Percentiles rank a stretch among this genome's conserved stretches.
Evolutionary conservation across 1,284 basidiomycete species (phyloP).

Genomic region (Boletus smithii): DNA sequence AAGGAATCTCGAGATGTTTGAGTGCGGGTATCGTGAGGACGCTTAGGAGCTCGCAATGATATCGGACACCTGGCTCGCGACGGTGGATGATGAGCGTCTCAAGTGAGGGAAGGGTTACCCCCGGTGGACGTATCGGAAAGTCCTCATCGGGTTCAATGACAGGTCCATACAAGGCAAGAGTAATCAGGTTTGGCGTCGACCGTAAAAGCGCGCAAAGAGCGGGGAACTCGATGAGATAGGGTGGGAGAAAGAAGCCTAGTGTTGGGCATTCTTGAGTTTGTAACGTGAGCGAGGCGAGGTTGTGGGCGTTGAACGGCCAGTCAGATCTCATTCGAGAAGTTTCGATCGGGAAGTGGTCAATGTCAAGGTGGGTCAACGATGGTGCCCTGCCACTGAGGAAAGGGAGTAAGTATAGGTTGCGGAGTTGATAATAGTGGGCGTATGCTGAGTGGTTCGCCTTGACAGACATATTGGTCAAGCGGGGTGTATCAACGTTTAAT

Average conservation of each 20-base stretch:
- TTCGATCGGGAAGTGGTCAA: slow-evolving; percentile 23
- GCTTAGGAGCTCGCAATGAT: slow-evolving; percentile 19
- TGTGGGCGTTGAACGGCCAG: slow-evolving; percentile 11
- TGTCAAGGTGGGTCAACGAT: slow-evolving; percentile 14
- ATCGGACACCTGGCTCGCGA: slow-evolving; percentile 15
- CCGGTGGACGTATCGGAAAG: slow-evolving; percentile 3
- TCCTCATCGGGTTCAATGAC: slow-evolving; percentile 18
- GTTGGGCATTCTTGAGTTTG: slow-evolving; percentile 13
- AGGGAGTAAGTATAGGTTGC: slow-evolving; percentile 11
- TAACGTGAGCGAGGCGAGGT: slow-evolving; percentile 17
- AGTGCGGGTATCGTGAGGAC: slow-evolving; percentile 16
- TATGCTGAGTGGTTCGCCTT: slow-evolving; percentile 11
- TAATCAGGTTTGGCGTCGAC: slow-evolving; percentile 10
- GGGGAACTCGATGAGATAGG: slow-evolving; percentile 19
- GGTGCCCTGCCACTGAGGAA: slow-evolving; percentile 17
- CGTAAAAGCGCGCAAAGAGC: slow-evolving; percentile 13
- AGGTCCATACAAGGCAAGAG: slow-evolving; percentile 22
- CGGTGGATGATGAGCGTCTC: slow-evolving; percentile 21
- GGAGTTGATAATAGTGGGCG: slow-evolving; percentile 9
- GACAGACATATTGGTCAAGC: slow-evolving; percentile 13
- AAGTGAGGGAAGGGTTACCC: slow-evolving; percentile 8
- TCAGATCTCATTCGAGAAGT: slow-evolving; percentile 1
- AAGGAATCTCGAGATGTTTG: slow-evolving; percentile 21
- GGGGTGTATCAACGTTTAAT: slow-evolving; percentile 4
- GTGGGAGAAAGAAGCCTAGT: slow-evolving; percentile 5